phyloP scores from a whole-genome alignment of 2,329 filamentous ascomycete genomes.

The Penicillium italicum region DNA sequence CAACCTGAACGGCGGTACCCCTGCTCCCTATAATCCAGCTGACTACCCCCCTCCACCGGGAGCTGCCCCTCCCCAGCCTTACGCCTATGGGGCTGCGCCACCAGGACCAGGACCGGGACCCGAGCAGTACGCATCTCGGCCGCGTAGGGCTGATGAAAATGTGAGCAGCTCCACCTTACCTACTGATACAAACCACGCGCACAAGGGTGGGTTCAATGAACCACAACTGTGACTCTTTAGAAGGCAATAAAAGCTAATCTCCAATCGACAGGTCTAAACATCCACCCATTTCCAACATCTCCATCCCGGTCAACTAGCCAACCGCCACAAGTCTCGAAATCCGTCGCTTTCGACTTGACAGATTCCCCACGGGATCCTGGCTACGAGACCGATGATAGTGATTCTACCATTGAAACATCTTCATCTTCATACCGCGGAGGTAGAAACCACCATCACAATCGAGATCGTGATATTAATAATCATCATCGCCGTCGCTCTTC shows the following conservation, averaged over 20 bases:
- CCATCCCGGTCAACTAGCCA: constrained; percentile 22
- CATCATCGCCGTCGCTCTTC: constrained; percentile 24
- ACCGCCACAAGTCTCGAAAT: constrained; percentile 28
- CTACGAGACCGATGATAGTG: constrained; percentile 45
- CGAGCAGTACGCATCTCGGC: constrained; percentile 40
- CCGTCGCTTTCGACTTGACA: constrained; percentile 33
- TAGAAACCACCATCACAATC: neutral
- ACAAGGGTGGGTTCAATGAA: constrained; percentile 43
- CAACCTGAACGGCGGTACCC: constrained; percentile 21
- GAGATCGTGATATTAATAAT: constrained; percentile 10
- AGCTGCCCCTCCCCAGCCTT: constrained; percentile 36
- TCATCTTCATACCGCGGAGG: constrained; percentile 4
- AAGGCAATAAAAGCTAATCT: constrained; percentile 6
- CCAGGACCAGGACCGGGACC: constrained; percentile 19
- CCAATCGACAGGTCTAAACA: constrained; percentile 15
- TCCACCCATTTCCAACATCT: constrained; percentile 7
- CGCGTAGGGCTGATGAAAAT: constrained; percentile 48
- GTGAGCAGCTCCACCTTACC: constrained; percentile 42
- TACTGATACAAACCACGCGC: constrained; percentile 36
- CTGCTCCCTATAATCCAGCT: constrained; percentile 35
- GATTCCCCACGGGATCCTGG: constrained; percentile 25
- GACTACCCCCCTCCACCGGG: constrained; percentile 45
- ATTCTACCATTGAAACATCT: constrained; percentile 32
- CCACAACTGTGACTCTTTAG: constrained; percentile 1
- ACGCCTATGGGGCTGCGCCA: constrained; percentile 36